Conservation (phyloP, 2,329 filamentous ascomycete genomes). For the Phialophora chinensis region DNA sequence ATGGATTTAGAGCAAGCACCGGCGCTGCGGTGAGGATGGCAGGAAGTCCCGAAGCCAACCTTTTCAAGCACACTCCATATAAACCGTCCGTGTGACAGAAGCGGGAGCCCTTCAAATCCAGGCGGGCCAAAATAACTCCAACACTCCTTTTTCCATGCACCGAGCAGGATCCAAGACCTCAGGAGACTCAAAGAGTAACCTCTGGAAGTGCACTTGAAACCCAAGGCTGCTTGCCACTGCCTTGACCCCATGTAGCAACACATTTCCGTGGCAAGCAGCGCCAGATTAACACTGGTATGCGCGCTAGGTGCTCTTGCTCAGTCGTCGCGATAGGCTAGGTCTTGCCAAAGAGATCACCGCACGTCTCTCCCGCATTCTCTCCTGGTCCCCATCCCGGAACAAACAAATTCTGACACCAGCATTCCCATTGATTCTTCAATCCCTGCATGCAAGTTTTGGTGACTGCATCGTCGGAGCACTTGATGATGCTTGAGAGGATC, state of each 20-base stretch:
- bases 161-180: neutral
- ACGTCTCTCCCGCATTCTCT: slow-evolving; percentile 16
- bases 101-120: neutral
- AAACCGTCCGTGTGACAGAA: neutral
- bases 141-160: neutral
- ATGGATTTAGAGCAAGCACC: neutral
- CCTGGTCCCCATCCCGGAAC: neutral
- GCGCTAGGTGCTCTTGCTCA: neutral
- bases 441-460: neutral
- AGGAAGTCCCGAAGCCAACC: neutral
- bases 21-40: neutral
- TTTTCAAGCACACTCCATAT: neutral
- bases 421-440: slow-evolving; percentile 1
- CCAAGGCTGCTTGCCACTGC: neutral
- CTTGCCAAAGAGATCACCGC: neutral
- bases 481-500: neutral
- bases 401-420: slow-evolving; percentile 1
- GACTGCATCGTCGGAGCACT: neutral
- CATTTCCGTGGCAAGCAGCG: neutral
- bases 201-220: neutral
- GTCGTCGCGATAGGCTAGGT: neutral
- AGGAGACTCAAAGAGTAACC: neutral
- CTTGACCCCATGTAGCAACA: neutral
- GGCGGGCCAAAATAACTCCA: neutral
- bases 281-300: neutral